phyloP scores from a whole-genome alignment of 306 rosid species.

The Cicer yamashitae region DNA sequence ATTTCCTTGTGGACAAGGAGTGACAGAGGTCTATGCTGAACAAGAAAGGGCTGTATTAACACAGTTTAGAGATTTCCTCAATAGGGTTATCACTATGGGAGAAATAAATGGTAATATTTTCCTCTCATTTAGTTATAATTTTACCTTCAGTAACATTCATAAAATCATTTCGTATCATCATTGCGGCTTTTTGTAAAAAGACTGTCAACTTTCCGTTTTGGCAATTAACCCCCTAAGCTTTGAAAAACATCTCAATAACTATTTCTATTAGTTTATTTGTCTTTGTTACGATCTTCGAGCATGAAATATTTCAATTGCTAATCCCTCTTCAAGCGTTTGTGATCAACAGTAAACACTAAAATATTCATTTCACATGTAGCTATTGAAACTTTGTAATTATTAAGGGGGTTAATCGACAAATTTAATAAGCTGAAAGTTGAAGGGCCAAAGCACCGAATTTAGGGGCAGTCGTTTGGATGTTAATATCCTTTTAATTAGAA shows the following conservation, averaged over 20 bases:
- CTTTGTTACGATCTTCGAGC: constrained; percentile 12
- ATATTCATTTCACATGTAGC: background rate
- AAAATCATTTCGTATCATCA: background rate
- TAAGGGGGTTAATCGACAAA: background rate
- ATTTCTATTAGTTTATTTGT: constrained; percentile 19
- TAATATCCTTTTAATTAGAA: background rate
- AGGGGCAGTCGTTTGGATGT: background rate
- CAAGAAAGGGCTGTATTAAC: constrained; percentile 87
- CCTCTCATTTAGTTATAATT: constrained; percentile 24
- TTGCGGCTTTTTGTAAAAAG: constrained; percentile 16
- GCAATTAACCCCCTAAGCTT: constrained; percentile 24
- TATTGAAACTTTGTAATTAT: constrained; percentile 21
- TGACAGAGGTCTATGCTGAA: constrained; percentile 78
- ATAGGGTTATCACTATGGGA: constrained; percentile 90
- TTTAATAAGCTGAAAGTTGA: constrained; percentile 19
- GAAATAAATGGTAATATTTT: constrained; percentile 76
- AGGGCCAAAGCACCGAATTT: background rate
- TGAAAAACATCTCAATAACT: constrained; percentile 23
- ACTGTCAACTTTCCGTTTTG: constrained; percentile 18
- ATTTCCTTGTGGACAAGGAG: constrained; percentile 74
- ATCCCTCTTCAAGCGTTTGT: constrained; percentile 9
- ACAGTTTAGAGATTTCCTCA: constrained; percentile 84
- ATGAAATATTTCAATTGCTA: background rate
- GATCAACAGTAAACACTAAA: background rate
- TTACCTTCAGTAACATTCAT: constrained; percentile 34